phyloP scores from a whole-genome alignment of 805 yeast genomes.

The Saturnispora zaruensis region DNA sequence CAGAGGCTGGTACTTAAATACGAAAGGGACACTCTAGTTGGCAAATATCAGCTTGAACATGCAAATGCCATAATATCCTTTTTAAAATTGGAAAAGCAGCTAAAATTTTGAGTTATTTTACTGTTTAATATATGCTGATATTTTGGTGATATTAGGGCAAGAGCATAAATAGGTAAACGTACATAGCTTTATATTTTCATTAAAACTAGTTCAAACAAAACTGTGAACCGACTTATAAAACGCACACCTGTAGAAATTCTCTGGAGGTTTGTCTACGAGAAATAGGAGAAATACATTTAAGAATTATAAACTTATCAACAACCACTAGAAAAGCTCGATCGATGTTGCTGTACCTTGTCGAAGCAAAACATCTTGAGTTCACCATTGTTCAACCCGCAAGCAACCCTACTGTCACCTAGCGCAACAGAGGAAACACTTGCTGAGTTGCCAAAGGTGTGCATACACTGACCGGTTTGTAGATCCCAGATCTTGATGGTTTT shows the following conservation, averaged over 20 bases:
- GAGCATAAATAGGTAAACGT: too few relatives aligned
- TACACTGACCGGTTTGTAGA: conserved; percentile 84
- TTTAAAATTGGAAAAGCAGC: not conserved
- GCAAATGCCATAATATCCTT: not conserved
- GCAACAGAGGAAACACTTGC: conserved; percentile 61
- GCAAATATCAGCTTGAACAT: not conserved
- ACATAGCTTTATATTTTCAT: too few relatives aligned
- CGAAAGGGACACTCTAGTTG: not conserved
- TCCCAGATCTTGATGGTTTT: conserved; percentile 90
- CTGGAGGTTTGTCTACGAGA: not conserved
- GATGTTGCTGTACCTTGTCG: conserved; percentile 30
- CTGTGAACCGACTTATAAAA: too few relatives aligned
- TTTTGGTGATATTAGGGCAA: too few relatives aligned
- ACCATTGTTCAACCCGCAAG: conserved; percentile 86
- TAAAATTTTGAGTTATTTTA: too few relatives aligned
- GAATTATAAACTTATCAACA: not conserved
- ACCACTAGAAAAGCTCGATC: not conserved
- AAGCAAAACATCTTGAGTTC: conserved; percentile 77
- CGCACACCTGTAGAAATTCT: too few relatives aligned
- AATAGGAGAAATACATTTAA: not conserved
- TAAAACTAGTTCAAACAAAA: too few relatives aligned
- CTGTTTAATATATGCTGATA: too few relatives aligned
- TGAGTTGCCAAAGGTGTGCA: conserved; percentile 84
- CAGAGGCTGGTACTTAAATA: not conserved
- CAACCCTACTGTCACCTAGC: conserved; percentile 80